Evolutionary conservation across 352 stramenopile species (phyloP), one percentile per base, ranked within the genome.

Genomic region (Aphanomyces cochlioides): DNA sequence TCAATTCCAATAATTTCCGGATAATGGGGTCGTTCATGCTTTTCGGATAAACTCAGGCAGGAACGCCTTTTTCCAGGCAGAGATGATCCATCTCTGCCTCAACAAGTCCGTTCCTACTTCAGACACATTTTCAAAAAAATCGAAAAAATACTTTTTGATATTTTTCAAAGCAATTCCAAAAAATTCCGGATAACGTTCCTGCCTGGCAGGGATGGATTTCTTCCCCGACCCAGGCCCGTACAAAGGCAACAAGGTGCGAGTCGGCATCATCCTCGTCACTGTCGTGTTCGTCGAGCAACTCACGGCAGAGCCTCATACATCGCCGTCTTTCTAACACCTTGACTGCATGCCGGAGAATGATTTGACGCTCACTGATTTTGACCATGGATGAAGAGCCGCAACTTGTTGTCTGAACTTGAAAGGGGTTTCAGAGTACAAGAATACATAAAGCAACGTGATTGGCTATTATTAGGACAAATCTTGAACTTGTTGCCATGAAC

Each of bases 231-330:
- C n/a, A n/a, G n/a, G n/a, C n/a, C n/a, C n/a, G n/a, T 1, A 53
- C n/a, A 15, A 15, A 53, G n/a, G 13, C 13, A 53, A 53, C n/a
- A 19, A 53, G 45, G 1, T 53, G 45, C 13, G 1, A n/a, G 45
- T 53, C 45, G n/a, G n/a, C 13, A 19, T 53, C 45, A 53, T 53
- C 45, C n/a, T 53, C 45, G 45, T 53, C 45, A 19, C 45, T 53
- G 45, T 53, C 45, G n/a, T 53, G 1, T 53, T 53, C 45, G n/a
- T 19, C n/a, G 1, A 53, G n/a, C 45, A 53, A 15, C 13, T 15
- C n/a, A n/a, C 45, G 45, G 13, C n/a, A 15, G 13, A 53, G 13
- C 13, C 45, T 15, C 45, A 53, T 53, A 19, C 13, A 19, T 19
- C n/a, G 45, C 13, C 45, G 45, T 53, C 13, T 53, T n/a, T 53